Conservation (phyloP, 2,329 filamentous ascomycete species). For the Scedosporium apiospermum region DNA sequence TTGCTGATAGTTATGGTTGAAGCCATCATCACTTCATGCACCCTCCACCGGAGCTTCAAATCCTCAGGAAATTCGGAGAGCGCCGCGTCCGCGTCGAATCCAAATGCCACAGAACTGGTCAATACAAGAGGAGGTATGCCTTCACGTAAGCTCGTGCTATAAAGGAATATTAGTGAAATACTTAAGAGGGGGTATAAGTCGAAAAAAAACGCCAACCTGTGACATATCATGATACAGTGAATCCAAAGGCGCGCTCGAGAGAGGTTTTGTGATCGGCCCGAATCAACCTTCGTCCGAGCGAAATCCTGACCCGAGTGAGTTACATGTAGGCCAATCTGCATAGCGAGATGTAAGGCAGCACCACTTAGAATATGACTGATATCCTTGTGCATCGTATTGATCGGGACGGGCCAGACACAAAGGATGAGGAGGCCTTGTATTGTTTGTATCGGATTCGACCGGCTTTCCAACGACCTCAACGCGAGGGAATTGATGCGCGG, state of each 20-base stretch:
- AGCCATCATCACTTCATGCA: not conserved
- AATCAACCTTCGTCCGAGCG: constrained; percentile 23
- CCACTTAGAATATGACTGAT: constrained; percentile 27
- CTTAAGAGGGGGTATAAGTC: too few relatives aligned
- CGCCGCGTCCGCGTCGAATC: not conserved
- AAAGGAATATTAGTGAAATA: not conserved
- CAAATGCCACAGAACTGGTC: not conserved
- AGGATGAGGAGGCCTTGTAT: constrained; percentile 28
- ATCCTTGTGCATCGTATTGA: constrained; percentile 29
- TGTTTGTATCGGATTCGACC: constrained; percentile 19
- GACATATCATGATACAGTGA: not conserved
- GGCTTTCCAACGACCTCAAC: constrained; percentile 22
- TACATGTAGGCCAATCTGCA: constrained; percentile 28
- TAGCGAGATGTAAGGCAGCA: constrained; percentile 27
- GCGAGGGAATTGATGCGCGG: constrained; percentile 24
- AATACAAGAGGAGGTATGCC: not conserved
- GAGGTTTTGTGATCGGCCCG: not conserved
- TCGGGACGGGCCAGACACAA: constrained; percentile 28
- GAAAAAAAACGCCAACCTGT: not conserved
- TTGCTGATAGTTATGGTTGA: not conserved
- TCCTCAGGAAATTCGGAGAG: not conserved
- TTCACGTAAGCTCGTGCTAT: not conserved
- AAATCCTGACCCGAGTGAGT: constrained; percentile 28
- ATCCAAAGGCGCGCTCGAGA: not conserved
- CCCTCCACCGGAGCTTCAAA: not conserved